Base-by-base conservation (phyloP, 768 basidiomycete genomes). In the Hortiboletus flavorubellus region DNA sequence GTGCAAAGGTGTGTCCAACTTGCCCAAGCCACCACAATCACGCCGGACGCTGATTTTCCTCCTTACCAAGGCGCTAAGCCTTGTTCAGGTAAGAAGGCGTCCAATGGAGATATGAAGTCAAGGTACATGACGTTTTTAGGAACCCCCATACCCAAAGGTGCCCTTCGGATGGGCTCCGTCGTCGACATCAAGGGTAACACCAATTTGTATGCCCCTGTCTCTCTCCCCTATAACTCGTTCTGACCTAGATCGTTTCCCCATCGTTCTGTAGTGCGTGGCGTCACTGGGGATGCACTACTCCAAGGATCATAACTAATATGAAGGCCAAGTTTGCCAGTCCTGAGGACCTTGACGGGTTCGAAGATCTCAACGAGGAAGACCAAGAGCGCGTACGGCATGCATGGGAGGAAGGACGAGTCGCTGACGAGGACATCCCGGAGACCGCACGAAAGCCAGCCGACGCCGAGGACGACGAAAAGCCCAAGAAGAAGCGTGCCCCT, bases 221-320 rank as follows among this genome's bases (percentile, higher is more conserved):
- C 44, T 30, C 38, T 53, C 4, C 21, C 21, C 14, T 34, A 18
- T 34, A 21, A 1, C 21, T 40, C 38, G 30, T 46, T 12, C 42
- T 54, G 8, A 55, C 31, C 23, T 31, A 33, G 5, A 26, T 1
- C 23, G 8, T 39, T 12, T 7, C 26, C 3, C 59, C 39, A 37
- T 45, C 34, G n/a, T 48, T 29, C 45, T 15, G 16, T 12, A 91
- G 89, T 65, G 69, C 78, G 34, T 96, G 91, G 91, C 84, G 91
- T 59, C 93, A 96, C 65, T 96, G 92, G 92, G 93, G 93, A 18
- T 95, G 93, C 66, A 78, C 81, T 8, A 93, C 92, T 0, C 42
- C 76, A 18, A 83, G 80, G 64, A 82, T 93, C 46, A 62, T 96
- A 33, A 66, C 65, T 21, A 94, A 93, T 66, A 76, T 90, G 70